Base-by-base conservation (phyloP, 768 basidiomycete species). In the Grammothele lineata region DNA sequence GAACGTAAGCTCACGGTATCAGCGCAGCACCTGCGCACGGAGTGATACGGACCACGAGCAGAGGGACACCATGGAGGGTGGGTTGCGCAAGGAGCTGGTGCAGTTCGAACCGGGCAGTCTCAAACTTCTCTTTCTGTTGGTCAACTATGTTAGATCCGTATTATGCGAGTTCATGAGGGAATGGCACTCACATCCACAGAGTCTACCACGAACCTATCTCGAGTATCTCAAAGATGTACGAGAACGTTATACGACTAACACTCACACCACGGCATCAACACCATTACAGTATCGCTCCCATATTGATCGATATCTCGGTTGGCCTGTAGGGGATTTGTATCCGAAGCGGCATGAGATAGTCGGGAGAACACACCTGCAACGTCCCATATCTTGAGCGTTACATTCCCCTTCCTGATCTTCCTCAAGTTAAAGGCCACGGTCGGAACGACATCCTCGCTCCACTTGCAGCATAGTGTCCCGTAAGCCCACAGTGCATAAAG, bases 391-490 rank as follows among this genome's bases (percentile, higher is more conserved):
- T 92, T 95, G 60, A 96, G 71, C 0, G 88, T 91, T 1, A 95
- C 83, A 50, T 92, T 94, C 11, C 91, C 92, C 59, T 90, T 92
- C 52, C 85, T 74, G 11, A 95, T 83, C 63, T 89, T 91, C 17
- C 89, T 77, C 58, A 92, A 83, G 57, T 92, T 93, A 72, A 92
- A 96, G 6, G 92, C 91, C 18, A 96, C 87, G 1, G 93, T 96
- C 0, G 93, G 93, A 0, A 92, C 92, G n/a, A 93, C 91, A 45
- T 95, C 93, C 70, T 94, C 91, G 49, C 87, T 91, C 87, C 91
- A 96, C 81, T 94, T 6, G 66, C 30, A 59, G 7, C 6, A 37
- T 10, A 18, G 5, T 14, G 37, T 39, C 5, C 38, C 26, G 10
- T n/a, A n/a, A 34, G 17, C 45, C 22, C 19, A 10, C 6, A 17